Evolutionary conservation across 345 rosid species (phyloP).

Genomic region (Salix caprea): DNA sequence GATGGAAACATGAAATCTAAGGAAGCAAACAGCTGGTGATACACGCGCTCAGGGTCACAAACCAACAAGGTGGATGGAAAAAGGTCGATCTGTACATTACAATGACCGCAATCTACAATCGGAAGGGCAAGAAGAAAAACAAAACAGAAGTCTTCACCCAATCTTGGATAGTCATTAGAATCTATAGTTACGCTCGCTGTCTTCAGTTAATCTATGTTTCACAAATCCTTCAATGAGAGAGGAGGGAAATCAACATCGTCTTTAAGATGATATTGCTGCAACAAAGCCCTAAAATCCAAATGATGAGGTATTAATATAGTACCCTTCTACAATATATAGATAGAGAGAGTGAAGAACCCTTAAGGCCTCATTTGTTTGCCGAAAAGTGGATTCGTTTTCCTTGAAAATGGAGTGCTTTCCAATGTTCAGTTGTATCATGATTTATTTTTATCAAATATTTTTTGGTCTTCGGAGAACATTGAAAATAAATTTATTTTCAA

Average conservation of each 20-base stretch:
- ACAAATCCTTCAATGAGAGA: constrained; percentile 5
- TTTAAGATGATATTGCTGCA: constrained; percentile 23
- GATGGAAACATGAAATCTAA: neutral
- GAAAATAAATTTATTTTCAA: no score
- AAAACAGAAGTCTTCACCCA: neutral
- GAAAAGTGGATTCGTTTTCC: no score
- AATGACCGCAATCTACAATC: neutral
- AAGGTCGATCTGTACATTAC: neutral
- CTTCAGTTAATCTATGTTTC: neutral
- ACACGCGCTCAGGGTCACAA: neutral
- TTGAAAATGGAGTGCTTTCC: no score
- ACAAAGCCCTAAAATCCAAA: constrained; percentile 14
- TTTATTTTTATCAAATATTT: no score
- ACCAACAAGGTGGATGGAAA: neutral
- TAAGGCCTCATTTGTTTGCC: no score
- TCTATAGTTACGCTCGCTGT: constrained; percentile 3
- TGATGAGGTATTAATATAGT: neutral
- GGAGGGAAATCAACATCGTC: constrained; percentile 38
- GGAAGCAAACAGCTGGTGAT: neutral
- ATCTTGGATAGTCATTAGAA: neutral
- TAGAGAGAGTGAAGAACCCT: no score
- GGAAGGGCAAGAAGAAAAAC: neutral
- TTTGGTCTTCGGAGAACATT: no score
- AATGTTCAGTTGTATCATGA: no score
- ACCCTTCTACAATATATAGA: neutral